Base-by-base conservation (phyloP, 179 eudicot species). In the Silene coronaria region DNA sequence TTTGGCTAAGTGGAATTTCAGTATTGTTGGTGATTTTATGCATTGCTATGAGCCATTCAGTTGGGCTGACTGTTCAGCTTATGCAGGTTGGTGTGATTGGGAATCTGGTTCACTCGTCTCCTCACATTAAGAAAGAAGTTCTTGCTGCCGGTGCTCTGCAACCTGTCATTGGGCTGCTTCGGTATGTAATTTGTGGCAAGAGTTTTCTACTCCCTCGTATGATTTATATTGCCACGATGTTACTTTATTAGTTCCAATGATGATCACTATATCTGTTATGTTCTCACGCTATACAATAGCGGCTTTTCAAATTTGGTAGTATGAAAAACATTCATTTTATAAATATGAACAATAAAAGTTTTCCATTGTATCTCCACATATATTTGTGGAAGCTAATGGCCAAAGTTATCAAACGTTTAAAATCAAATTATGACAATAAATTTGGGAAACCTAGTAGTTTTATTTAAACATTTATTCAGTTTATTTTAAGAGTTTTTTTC, bases 61-160 rank as follows among this genome's bases (percentile, higher is more conserved):
- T 28, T 71, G 24, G 42, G 24, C 74, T 71, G 74, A 71, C 63
- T 53, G 30, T 22, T 70, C 26, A 17, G 4, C 17, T 26, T 53
- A 51, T n/a, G 46, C 83, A 93, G 98, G 97, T 92, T 82, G 98
- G 98, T 67, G 97, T 91, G 55, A 88, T 93, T 79, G 98, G 98
- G 66, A 93, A 93, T 87, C 80, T 92, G 80, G 97, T 91, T 45
- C 98, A 94, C 82, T 94, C 98, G 24, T 94, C 98, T 30, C 97
- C 96, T 42, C 80, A 83, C 79, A 94, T 92, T 30, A 94, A 94
- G 85, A 90, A 82, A 86, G 94, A 85, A 76, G 98, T 94, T 64
- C 86, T 94, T 60, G 81, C 74, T 76, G 91, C 93, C 69, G 97
- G 98, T 80, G 98, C 98, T 67, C 73, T 94, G 81, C 98, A 94